Evolutionary conservation across 2,329 filamentous ascomycete species (phyloP), one percentile per base, ranked within the genome.

Genomic region (Xylariaceae sp.): DNA sequence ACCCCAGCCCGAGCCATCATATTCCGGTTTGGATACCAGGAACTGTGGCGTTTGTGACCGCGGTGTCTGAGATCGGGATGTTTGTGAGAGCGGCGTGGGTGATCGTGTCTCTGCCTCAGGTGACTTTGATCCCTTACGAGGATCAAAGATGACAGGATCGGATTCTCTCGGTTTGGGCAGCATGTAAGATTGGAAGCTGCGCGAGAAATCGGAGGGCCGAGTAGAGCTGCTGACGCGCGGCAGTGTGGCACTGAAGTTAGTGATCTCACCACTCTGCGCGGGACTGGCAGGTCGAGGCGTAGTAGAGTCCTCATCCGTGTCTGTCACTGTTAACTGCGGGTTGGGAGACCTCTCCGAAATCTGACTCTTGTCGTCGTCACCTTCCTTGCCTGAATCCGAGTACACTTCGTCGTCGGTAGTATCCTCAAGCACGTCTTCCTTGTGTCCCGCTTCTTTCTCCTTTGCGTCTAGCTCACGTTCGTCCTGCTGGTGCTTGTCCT

Each of bases 381-480:
- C 74, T 23, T 75, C 74, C 17, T 76, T 75, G 30, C 72, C 68
- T 34, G 66, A 66, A 6, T 66, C 63, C 2, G 67, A 62, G 18
- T 68, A 67, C 2, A 66, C 62, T 15, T 71, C 70, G 8, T 70
- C 70, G n/a, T 71, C 72, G 52, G 81, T 78, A n/a, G 13, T 76
- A 8, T 82, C 80, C 34, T 82, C 79, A 51, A 87, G 82, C 18
- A 87, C 82, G 34, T 79, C 77, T 69, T 88, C 81, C 48, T 85
- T 78, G 66, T 88, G 90, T 69, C 41, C 41, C 41, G n/a, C 76
- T 9, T 82, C 76, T 9, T 82, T 80, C 34, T 82, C 79, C 51
- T 87, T 82, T 23, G 87, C 82, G 35, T 79, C 77, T 69, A 87
- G 81, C 48, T 85, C 78, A 66, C 88, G 90, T 69, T 92, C 82